Evolutionary conservation across 768 basidiomycete genomes (phyloP), one percentile per base, ranked within the genome.

Genomic region (Paxillus rubicundulus): DNA sequence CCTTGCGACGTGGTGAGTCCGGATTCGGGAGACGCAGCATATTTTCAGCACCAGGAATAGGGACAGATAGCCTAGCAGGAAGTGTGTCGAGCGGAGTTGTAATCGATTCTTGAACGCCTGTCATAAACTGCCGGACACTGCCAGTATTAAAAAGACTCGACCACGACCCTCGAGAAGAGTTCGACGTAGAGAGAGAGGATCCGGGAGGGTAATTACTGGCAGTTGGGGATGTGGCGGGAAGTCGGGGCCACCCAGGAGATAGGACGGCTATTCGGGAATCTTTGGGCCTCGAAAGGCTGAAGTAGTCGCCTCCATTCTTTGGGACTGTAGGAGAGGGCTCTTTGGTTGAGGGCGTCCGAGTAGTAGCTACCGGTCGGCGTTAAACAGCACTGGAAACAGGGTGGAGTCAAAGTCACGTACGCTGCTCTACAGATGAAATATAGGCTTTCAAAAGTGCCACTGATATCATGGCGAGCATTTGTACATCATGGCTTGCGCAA

Each of bases 381-480:
- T 41, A 6, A 47, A 45, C 44, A 20, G 12, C 9, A 17, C 12
- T 1, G 8, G 16, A 52, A 37, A 7, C 9, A 44, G 9, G 21
- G 1, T 6, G 39, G 13, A 14, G 17, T 14, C 1, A 0, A 42
- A 14, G 13, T 2, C 13, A 46, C 68, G 47, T 45, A 62, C 68
- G 12, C 34, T 55, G 58, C 44, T 53, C 56, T 16, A 8, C 34
- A 8, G 57, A 45, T 5, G 48, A 54, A 12, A 48, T 5, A 12
- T 58, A 54, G 48, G 64, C 77, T 61, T 85, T 84, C 3, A 92
- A 73, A 2, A 92, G 69, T n/a, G 90, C 67, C 44, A 82, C 72
- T 0, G 88, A 76, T 4, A 90, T 54, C 81, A 93, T 90, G 0
- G 87, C 89, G 14, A 93, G 74, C 84, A 90, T 85, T 61, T 92